Conservation (phyloP, 768 basidiomycete genomes). For the Lenzites betulinus region DNA sequence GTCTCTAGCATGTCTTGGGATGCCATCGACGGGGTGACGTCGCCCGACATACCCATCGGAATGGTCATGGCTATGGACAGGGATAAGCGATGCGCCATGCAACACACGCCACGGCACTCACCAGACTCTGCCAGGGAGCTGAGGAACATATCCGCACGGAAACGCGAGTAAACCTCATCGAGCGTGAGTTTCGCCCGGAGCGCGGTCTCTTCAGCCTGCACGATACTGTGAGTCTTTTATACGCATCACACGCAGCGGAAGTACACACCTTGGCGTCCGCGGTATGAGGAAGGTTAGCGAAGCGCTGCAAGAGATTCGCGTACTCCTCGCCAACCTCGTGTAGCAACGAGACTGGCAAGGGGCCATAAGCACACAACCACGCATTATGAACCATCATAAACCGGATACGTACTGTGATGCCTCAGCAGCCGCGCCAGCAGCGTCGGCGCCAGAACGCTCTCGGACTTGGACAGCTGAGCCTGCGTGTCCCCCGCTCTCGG, state of each 20-base stretch:
- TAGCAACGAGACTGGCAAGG: conserved; percentile 59
- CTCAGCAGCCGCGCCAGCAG: conserved; percentile 63
- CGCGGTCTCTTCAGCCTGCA: conserved; percentile 72
- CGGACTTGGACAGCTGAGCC: conserved; percentile 21
- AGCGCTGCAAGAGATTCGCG: conserved; percentile 55
- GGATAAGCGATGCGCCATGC: neutral
- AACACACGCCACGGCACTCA: conserved; percentile 40
- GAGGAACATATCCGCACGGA: conserved; percentile 85
- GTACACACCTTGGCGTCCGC: conserved; percentile 57
- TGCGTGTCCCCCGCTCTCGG: conserved; percentile 21
- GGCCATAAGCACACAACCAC: neutral
- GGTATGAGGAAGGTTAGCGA: conserved; percentile 57
- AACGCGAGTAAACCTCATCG: conserved; percentile 73
- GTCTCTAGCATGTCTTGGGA: conserved; percentile 59
- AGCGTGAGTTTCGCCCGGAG: conserved; percentile 79
- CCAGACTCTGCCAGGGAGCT: conserved; percentile 91
- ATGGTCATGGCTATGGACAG: conserved; percentile 68
- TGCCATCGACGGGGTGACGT: conserved; percentile 43
- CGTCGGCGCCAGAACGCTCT: conserved; percentile 59
- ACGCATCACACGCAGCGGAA: too few relatives aligned
- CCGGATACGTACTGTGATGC: conserved; percentile 60
- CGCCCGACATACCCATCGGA: conserved; percentile 72
- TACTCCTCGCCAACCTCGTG: conserved; percentile 57
- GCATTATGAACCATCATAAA: neutral
- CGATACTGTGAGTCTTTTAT: neutral